Evolutionary conservation across 257 asterid genomes (phyloP).

Genomic region (Solanum ossicruentum): DNA sequence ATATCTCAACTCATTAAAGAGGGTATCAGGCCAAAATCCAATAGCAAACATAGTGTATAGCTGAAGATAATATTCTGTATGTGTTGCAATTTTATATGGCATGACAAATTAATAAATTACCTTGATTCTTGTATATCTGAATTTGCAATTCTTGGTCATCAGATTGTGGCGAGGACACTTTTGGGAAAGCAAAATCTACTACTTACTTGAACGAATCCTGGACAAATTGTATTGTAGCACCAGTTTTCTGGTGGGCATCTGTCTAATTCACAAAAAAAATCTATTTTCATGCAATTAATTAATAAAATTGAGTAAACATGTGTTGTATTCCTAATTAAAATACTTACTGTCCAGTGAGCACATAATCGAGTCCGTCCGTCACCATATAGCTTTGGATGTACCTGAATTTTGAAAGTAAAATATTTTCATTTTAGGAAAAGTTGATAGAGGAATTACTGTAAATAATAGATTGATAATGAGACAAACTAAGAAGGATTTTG

Average conservation of each 20-base stretch:
- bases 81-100: neutral
- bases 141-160: neutral
- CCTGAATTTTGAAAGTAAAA: neutral
- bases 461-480: neutral
- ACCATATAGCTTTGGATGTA: neutral
- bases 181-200: neutral
- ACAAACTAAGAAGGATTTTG: neutral
- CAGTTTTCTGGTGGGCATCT: neutral
- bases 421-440: no score
- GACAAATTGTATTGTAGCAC: neutral
- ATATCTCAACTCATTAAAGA: neutral
- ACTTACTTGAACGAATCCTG: neutral
- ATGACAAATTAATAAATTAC: neutral
- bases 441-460: neutral
- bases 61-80: neutral
- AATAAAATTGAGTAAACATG: neutral
- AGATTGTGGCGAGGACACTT: neutral
- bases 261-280: neutral
- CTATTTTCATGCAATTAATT: neutral
- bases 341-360: neutral
- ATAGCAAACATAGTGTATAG: neutral
- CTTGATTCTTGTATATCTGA: neutral
- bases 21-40: neutral
- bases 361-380: neutral
- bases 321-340: neutral